Evolutionary conservation across 176 grass and related monocot species (phyloP), one percentile per base, ranked within the genome.

Genomic region (Pharus latifolius): DNA sequence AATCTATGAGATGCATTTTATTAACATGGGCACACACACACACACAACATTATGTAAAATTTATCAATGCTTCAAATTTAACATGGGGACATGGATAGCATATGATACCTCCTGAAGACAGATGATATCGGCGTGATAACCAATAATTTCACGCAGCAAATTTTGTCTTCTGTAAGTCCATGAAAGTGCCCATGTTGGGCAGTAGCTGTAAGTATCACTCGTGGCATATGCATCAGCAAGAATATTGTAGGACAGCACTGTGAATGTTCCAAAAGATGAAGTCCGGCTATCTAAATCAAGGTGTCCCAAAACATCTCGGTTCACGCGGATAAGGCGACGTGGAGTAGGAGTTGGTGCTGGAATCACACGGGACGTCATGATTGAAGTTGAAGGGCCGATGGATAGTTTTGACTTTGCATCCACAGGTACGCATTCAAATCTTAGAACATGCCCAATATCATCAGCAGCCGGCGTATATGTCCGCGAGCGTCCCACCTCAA

Each of bases 141-240:
- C 90, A 77, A 95, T 85, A 79, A 99, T 99, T 78, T 99, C 96
- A 18, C 84, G 87, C 71, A 99, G 75, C 79, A 99, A 92, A 71
- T 99, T 99, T 71, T 99, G 96, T 55, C 90, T 91, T 73, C 96
- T 90, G 15, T 99, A 99, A 15, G 90, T 69, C 96, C 90, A 99
- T 31, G 96, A 95, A 52, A 99, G 85, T 54, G 96, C 96, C 96
- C 96, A 99, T 18, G 90, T 83, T 71, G 96, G 96, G 69, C 96
- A 99, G 80, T 99, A 95, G 67, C 82, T 95, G 55, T 99, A 99
- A 63, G 77, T 16, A 47, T 99, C 96, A 67, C 69, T 91, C 76
- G 82, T 88, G 7, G 96, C 90, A 77, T 95, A 99, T 79, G 71
- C 70, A 81, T 99, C 96, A 75, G 90, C 88, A 69, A 99, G 90